Evolutionary conservation across 2,329 filamentous ascomycete species (phyloP).

Genomic region (Fusarium irregulare): DNA sequence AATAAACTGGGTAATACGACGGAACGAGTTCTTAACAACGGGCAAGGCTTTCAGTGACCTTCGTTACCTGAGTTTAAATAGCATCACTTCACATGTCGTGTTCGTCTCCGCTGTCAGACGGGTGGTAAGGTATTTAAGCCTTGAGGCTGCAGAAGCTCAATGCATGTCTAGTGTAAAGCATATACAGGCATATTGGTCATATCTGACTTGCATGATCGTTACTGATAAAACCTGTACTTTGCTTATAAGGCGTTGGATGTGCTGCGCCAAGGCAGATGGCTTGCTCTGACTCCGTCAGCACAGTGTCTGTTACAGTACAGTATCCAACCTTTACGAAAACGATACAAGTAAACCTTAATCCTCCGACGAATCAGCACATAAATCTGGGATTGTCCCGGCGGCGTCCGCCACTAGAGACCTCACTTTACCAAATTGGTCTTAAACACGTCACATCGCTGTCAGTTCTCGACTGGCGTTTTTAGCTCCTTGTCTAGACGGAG

Average conservation of each 20-base stretch:
- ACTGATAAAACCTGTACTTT: too few species aligned
- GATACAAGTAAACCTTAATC: neutral
- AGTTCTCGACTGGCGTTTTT: too few species aligned
- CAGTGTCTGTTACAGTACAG: neutral
- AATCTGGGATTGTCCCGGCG: neutral
- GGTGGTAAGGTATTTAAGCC: neutral
- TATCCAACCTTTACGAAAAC: neutral
- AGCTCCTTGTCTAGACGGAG: neutral
- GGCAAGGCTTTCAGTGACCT: neutral
- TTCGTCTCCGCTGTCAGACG: neutral
- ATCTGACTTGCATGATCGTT: neutral
- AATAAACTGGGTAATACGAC: neutral
- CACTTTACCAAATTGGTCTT: neutral
- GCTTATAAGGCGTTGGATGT: too few species aligned
- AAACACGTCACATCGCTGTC: neutral
- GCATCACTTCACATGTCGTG: neutral
- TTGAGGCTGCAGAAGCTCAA: neutral
- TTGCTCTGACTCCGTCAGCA: neutral
- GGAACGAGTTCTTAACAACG: neutral
- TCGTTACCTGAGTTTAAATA: neutral
- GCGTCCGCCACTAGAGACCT: neutral
- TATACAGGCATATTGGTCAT: neutral
- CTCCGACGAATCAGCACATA: neutral
- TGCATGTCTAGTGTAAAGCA: neutral
- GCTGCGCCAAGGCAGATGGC: neutral